Percentiles rank a stretch among this genome's conserved stretches.
Evolutionary conservation across 306 rosid species (phyloP).

Genomic region (Cucumis cinereus): DNA sequence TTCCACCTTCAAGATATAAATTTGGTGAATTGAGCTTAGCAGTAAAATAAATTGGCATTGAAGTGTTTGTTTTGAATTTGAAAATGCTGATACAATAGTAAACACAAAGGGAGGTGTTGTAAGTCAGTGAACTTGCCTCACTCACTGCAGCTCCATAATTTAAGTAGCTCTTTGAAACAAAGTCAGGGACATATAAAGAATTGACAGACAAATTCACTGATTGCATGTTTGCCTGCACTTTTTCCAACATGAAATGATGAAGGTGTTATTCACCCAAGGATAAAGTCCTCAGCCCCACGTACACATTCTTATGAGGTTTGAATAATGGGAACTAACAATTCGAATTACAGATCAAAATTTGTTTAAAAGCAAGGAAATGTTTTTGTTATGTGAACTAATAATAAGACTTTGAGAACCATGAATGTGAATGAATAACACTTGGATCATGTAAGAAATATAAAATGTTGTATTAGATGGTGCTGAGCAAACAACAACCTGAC

Average conservation of each 20-base stretch:
- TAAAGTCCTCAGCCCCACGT: background rate
- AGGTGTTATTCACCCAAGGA: background rate
- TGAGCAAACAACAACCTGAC: conserved; percentile 37
- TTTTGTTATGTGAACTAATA: background rate
- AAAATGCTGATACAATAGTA: background rate
- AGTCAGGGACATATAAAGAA: conserved; percentile 42
- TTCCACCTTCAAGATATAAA: conserved; percentile 51
- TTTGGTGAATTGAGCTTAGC: background rate
- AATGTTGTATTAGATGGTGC: background rate
- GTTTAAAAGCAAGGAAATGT: background rate
- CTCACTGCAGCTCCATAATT: conserved; percentile 87
- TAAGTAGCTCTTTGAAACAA: conserved; percentile 32
- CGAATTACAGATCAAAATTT: no score
- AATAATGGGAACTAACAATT: no score
- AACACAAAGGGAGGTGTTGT: background rate
- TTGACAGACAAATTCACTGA: conserved; percentile 64
- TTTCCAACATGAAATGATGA: conserved; percentile 8
- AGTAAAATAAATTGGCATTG: conserved; percentile 5
- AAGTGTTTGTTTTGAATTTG: background rate
- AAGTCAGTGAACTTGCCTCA: conserved; percentile 39
- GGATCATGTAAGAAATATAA: background rate
- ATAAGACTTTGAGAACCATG: background rate
- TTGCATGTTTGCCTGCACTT: conserved; percentile 53
- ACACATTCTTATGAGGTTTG: no score
- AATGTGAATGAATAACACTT: background rate